These are phyloP conservation scores for Juncus effusus DNA, from an alignment of 176 grass and related monocot species.

Conservation along the genomic window DNA sequence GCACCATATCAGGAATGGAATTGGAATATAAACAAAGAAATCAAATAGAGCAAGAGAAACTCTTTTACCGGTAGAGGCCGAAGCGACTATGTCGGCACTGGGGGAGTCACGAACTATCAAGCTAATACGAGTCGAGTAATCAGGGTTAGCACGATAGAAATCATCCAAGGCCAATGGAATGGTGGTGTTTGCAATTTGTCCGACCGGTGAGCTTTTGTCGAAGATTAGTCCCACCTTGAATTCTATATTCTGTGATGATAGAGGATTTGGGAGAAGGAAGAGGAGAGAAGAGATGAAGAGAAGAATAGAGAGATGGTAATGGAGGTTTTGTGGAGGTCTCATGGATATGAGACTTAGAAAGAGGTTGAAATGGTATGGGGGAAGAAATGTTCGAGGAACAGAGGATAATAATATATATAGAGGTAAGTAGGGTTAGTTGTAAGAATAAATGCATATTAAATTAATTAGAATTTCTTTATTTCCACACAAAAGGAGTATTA, in stretches of 20 bases:
- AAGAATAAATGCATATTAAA: too few relatives aligned
- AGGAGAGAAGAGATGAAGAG: conserved; percentile 10
- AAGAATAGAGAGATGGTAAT: not conserved
- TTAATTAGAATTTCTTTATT: too few relatives aligned
- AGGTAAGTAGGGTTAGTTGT: too few relatives aligned
- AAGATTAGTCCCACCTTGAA: conserved; percentile 61
- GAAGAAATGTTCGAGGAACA: too few relatives aligned
- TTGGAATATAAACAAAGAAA: not conserved
- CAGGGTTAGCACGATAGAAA: conserved; percentile 36
- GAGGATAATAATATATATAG: too few relatives aligned
- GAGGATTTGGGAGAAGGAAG: not conserved
- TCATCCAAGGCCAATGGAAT: conserved; percentile 50
- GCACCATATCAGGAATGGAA: not conserved
- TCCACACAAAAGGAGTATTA: too few relatives aligned
- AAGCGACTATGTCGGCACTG: conserved; percentile 15
- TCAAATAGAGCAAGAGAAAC: not conserved
- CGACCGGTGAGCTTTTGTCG: conserved; percentile 30
- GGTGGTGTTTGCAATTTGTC: conserved; percentile 38
- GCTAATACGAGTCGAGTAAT: conserved; percentile 37
- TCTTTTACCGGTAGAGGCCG: conserved; percentile 40
- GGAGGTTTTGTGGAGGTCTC: not conserved
- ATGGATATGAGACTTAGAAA: not conserved
- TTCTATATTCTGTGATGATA: conserved; percentile 5
- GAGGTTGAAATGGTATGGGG: too few relatives aligned
- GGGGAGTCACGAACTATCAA: conserved; percentile 41